A percentile compares a stretch with the other conserved stretches of the same genome.
Conservation (phyloP, 179 eudicot genomes). For the Beta macrorhiza region DNA sequence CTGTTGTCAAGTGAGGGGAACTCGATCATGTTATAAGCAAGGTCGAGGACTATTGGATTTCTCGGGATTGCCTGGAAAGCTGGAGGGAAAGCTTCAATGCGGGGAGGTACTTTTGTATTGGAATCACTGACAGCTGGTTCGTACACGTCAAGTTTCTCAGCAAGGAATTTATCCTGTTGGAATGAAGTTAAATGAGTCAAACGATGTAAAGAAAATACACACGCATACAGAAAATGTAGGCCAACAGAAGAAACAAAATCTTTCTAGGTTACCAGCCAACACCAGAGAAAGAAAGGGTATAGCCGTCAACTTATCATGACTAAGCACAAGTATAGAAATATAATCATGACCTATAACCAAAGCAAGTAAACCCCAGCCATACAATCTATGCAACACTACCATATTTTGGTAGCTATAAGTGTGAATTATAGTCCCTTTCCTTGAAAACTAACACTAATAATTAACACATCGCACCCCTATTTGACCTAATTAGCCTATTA, state of each 20-base stretch:
- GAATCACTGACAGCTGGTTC: slow-evolving; percentile 78
- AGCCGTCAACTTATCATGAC: neutral
- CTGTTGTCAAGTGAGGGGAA: slow-evolving; percentile 86
- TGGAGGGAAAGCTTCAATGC: slow-evolving; percentile 77
- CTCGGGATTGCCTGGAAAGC: slow-evolving; percentile 68
- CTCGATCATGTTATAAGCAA: slow-evolving; percentile 66
- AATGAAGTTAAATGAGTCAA: slow-evolving; percentile 21
- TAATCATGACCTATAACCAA: neutral
- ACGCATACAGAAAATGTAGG: neutral
- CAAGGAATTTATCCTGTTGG: slow-evolving; percentile 57
- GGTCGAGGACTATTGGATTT: slow-evolving; percentile 81
- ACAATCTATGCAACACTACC: no score
- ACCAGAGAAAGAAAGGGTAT: neutral
- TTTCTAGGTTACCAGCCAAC: neutral
- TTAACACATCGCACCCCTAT: neutral
- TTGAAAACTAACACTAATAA: no score
- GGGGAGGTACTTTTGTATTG: slow-evolving; percentile 57
- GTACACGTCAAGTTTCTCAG: slow-evolving; percentile 71
- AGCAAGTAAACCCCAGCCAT: neutral
- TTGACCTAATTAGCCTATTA: no score
- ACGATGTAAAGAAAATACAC: neutral
- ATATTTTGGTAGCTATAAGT: neutral
- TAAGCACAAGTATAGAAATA: neutral
- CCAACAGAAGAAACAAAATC: neutral
- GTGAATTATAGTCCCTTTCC: no score